phyloP scores from a whole-genome alignment of 1,139 yeast genomes.

The Citeromyces siamensis region DNA sequence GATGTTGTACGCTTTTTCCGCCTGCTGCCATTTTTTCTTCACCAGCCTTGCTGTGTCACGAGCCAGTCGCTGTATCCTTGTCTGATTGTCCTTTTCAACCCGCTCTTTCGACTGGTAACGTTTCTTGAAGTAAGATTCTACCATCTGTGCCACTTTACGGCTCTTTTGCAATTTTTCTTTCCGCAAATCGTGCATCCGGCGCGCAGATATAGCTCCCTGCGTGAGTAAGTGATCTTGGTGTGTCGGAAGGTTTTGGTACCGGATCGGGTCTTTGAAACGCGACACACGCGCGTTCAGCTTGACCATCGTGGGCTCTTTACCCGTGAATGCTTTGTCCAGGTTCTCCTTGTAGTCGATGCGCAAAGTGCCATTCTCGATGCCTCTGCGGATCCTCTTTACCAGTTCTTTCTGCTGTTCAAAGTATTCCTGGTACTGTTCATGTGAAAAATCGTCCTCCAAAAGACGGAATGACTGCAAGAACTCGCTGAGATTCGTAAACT shows the following conservation, averaged over 20 bases:
- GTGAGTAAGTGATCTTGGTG: conserved; percentile 62
- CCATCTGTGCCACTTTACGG: conserved; percentile 65
- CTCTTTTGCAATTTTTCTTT: conserved; percentile 57
- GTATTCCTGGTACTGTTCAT: conserved; percentile 32
- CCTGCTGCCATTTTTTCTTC: conserved; percentile 82
- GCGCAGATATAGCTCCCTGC: conserved; percentile 68
- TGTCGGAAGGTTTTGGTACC: conserved; percentile 33
- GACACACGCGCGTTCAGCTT: conserved; percentile 16
- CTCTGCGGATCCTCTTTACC: conserved; percentile 35
- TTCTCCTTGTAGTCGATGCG: conserved; percentile 26
- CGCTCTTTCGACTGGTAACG: conserved; percentile 85
- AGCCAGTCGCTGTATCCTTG: conserved; percentile 54
- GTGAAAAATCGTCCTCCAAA: conserved; percentile 40
- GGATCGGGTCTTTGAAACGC: conserved; percentile 23
- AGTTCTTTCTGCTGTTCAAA: conserved; percentile 31
- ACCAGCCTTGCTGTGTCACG: conserved; percentile 75
- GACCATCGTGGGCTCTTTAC: conserved; percentile 21
- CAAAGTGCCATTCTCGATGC: conserved; percentile 37
- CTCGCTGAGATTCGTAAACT: conserved; percentile 24
- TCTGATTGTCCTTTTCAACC: conserved; percentile 58
- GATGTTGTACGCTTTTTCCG: conserved; percentile 65
- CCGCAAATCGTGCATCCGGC: conserved; percentile 56
- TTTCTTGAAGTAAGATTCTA: conserved; percentile 80
- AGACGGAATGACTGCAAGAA: conserved; percentile 39
- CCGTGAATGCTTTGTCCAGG: conserved; percentile 16